Evolutionary conservation across 371 early-diverging fungal genomes (phyloP), one percentile per base, ranked within the genome.

Genomic region (Mucor irregularis): DNA sequence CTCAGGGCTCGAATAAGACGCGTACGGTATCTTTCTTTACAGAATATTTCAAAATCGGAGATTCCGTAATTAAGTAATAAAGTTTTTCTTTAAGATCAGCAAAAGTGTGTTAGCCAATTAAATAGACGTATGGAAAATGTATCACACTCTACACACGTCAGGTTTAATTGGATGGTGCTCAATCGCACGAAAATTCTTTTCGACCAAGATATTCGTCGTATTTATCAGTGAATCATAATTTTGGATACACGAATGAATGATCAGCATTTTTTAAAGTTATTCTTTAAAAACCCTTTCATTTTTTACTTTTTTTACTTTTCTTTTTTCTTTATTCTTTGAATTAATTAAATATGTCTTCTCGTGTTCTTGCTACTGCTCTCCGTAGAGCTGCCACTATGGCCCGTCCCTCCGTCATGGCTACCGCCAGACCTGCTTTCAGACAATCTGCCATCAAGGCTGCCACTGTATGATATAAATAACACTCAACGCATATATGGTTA

Each of bases 331-430:
- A 49, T 17, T 30, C 14, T 40, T 31, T 35, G 16, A 35, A 7
- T 35, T 35, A n/a, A 14, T 21, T 14, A 21, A 40, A 26, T 19
- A 76, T 74, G 74, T 64, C 74, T 56, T 70, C 74, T 58, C 67
- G 73, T 52, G 50, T 68, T 44, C 68, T 79, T 49, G 53, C 72
- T 46, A 64, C 66, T 53, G 76, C 73, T 58, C 47, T 71, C 46
- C 79, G 79, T 57, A 56, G 72, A 58, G 76, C 72, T 35, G 58
- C 74, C 46, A 48, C 56, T 60, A 60, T 60, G 58, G 47, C 67
- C 48, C 69, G 67, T 44, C 72, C 73, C 40, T 42, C 58, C 49
- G 56, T 66, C 21, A 40, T 51, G 51, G 40, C 51, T 46, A 58
- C 63, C n/a, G 46, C 49, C 47, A 59, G 65, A 54, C 57, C 69